Conservation (phyloP, 805 yeast genomes). For the Zygosaccharomyces bailii region DNA sequence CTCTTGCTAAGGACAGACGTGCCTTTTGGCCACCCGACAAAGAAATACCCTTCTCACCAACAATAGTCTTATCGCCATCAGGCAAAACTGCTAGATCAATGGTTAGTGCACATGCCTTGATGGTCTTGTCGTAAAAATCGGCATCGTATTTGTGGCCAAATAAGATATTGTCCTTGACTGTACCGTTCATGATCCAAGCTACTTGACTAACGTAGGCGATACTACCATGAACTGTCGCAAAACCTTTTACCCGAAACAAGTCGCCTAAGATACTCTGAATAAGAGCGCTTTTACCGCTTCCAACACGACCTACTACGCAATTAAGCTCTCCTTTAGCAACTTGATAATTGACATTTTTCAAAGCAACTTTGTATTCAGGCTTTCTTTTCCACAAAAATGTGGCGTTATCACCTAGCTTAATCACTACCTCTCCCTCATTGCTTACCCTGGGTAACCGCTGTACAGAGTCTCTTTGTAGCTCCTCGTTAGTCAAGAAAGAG, state of each 20-base stretch:
- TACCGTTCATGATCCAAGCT: slow-evolving; percentile 97
- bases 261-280: slow-evolving; percentile 81
- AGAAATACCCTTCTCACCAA: slow-evolving; percentile 96
- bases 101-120: slow-evolving; percentile 82
- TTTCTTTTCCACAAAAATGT: slow-evolving; percentile 77
- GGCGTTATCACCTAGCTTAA: slow-evolving; percentile 54
- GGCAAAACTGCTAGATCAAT: slow-evolving; percentile 78
- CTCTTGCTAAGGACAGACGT: slow-evolving; percentile 88
- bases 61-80: slow-evolving; percentile 87
- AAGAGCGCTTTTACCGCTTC: slow-evolving; percentile 83
- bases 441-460: slow-evolving; percentile 43
- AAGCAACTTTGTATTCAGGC: slow-evolving; percentile 65
- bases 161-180: slow-evolving; percentile 83
- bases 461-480: slow-evolving; percentile 75
- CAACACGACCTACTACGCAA: slow-evolving; percentile 88
- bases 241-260: slow-evolving; percentile 69
- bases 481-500: slow-evolving; percentile 67
- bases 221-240: slow-evolving; percentile 66
- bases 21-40: slow-evolving; percentile 98
- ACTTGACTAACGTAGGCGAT: slow-evolving; percentile 89
- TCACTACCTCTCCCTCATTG: slow-evolving; percentile 63
- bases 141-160: slow-evolving; percentile 86
- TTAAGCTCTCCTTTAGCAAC: slow-evolving; percentile 74
- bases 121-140: slow-evolving; percentile 72
- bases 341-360: slow-evolving; percentile 55